Percentiles rank a stretch among this genome's conserved stretches.
Evolutionary conservation across 108 stramenopile species (phyloP).

Genomic region (Hondaea fermentalgiana): DNA sequence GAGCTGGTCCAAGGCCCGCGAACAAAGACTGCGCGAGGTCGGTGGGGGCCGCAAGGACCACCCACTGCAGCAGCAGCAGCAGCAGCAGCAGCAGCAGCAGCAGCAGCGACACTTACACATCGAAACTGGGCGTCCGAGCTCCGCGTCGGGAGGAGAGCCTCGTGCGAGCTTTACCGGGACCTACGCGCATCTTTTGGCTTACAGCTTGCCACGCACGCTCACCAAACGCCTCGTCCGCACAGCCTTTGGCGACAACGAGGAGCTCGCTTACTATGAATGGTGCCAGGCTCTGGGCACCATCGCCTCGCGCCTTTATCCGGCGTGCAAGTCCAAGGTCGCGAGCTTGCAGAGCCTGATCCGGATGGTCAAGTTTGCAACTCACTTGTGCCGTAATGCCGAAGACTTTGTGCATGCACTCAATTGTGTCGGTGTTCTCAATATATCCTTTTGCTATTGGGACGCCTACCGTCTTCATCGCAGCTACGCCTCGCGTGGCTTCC

Average conservation of each 20-base stretch:
- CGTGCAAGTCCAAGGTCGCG: neutral
- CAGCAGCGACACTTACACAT: too few relatives aligned
- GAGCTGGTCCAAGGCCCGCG: too few relatives aligned
- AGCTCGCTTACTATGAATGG: neutral
- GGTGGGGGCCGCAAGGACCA: too few relatives aligned
- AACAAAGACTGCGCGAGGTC: too few relatives aligned
- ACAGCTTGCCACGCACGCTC: neutral
- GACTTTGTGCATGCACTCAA: neutral
- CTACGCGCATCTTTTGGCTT: neutral
- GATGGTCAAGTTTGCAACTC: neutral
- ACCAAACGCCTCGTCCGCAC: neutral
- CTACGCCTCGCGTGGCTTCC: neutral
- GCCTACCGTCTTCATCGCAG: neutral
- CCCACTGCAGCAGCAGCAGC: too few relatives aligned
- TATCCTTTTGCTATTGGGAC: constrained; percentile 11
- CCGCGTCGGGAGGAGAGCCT: neutral
- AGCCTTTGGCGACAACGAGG: neutral
- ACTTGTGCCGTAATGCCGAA: neutral
- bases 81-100: too few relatives aligned
- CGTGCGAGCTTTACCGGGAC: neutral
- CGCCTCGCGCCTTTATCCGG: neutral
- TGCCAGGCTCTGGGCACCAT: neutral
- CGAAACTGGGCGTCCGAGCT: too few relatives aligned
- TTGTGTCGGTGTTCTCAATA: neutral
- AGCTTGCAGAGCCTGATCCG: neutral